Percentiles rank a stretch among this genome's conserved stretches.
Evolutionary conservation across 2,329 filamentous ascomycete genomes (phyloP).

Genomic region (Fusarium goolgardi): DNA sequence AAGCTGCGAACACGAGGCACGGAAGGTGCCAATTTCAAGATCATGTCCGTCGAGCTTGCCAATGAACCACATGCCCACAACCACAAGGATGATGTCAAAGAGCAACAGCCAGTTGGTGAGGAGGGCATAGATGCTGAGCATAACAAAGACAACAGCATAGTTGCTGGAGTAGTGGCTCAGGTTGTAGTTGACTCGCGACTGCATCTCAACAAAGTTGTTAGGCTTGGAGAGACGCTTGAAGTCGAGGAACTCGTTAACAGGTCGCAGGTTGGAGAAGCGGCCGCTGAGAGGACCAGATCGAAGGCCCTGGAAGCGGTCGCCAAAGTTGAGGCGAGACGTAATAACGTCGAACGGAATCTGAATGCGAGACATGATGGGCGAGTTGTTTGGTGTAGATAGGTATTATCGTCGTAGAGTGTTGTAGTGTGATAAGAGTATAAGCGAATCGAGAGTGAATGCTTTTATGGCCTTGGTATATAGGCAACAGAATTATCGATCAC

Average conservation of each 20-base stretch:
- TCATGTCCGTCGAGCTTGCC: constrained; percentile 90
- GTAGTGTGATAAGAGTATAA: constrained; percentile 24
- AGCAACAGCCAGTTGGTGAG: constrained; percentile 87
- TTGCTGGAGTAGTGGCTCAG: constrained; percentile 98
- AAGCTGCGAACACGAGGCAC: constrained; percentile 89
- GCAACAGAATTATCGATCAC: constrained; percentile 44
- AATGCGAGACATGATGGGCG: constrained; percentile 78
- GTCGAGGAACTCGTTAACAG: constrained; percentile 93
- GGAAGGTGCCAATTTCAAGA: constrained; percentile 84
- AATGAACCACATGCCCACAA: constrained; percentile 89
- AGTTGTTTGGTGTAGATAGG: constrained; percentile 11
- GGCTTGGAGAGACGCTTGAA: constrained; percentile 96
- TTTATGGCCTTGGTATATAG: constrained; percentile 39
- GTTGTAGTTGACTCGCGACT: constrained; percentile 97
- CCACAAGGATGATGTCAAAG: constrained; percentile 91
- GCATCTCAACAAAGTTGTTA: constrained; percentile 87
- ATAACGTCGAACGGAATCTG: constrained; percentile 92
- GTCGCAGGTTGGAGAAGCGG: constrained; percentile 92
- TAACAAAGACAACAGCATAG: constrained; percentile 92
- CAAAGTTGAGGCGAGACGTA: constrained; percentile 89
- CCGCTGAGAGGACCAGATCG: constrained; percentile 81
- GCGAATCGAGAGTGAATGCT: constrained; percentile 20
- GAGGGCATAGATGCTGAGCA: constrained; percentile 95
- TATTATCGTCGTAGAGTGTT: constrained; percentile 29
- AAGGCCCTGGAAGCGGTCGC: constrained; percentile 85